These are phyloP conservation scores for Collybia sp. DNA, from an alignment of 768 basidiomycete genomes.

Conservation along the genomic window DNA sequence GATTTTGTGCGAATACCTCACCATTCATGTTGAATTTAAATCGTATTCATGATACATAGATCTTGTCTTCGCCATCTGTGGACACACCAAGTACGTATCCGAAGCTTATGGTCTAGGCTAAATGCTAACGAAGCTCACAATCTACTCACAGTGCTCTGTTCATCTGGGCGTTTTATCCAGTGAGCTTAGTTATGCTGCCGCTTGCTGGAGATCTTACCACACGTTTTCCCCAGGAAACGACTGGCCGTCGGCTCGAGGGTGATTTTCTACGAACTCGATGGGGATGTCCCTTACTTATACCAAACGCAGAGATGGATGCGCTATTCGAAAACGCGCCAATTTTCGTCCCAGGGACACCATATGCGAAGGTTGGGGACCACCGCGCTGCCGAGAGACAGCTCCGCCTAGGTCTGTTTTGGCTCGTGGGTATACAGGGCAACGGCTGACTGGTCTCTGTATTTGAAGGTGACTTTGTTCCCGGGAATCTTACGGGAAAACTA, in stretches of 20 bases:
- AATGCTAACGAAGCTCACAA: background rate
- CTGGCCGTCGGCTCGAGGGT: constrained; percentile 39
- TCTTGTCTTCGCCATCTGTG: constrained; percentile 40
- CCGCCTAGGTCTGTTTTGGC: constrained; percentile 28
- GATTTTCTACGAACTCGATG: background rate
- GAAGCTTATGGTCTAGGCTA: too few species aligned
- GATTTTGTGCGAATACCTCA: constrained; percentile 20
- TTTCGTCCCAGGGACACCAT: constrained; percentile 30
- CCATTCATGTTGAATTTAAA: background rate
- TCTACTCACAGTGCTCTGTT: constrained; percentile 24
- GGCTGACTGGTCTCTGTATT: too few species aligned
- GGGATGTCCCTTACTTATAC: background rate
- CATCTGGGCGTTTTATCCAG: constrained; percentile 40
- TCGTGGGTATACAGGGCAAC: background rate
- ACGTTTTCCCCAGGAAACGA: constrained; percentile 30
- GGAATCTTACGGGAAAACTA: too few species aligned
- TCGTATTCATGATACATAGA: constrained; percentile 23
- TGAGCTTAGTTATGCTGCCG: constrained; percentile 8
- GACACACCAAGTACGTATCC: constrained; percentile 34
- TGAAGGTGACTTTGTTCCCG: too few species aligned
- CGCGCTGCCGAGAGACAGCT: constrained; percentile 32
- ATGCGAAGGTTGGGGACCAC: constrained; percentile 29
- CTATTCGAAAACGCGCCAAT: constrained; percentile 33
- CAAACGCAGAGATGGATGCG: constrained; percentile 33
- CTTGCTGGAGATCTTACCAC: background rate